These are phyloP conservation scores for Onygenales sp. DNA, from an alignment of 2,329 filamentous ascomycete species.

Conservation along the genomic window DNA sequence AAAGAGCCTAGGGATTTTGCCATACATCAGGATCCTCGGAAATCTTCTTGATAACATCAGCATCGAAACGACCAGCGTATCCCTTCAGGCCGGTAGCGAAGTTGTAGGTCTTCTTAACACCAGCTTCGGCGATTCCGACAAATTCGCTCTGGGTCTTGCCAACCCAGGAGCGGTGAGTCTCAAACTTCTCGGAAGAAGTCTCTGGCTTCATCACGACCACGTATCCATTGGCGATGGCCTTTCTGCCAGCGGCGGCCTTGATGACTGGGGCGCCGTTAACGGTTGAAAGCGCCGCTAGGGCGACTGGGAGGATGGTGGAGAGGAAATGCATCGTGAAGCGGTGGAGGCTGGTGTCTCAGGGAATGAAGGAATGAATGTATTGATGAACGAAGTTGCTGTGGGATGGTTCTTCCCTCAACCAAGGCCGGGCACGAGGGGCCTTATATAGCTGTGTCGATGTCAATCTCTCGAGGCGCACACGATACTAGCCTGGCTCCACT, in stretches of 20 bases:
- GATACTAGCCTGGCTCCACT: not conserved
- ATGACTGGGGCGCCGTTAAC: slow-evolving; percentile 6
- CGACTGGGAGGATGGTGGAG: slow-evolving; percentile 5
- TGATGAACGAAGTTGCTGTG: not conserved
- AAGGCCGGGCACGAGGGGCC: not conserved
- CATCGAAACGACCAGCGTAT: slow-evolving; percentile 4
- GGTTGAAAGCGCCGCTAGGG: slow-evolving; percentile 7
- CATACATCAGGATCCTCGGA: slow-evolving; percentile 3
- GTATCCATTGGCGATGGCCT: slow-evolving; percentile 1
- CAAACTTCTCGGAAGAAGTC: not conserved
- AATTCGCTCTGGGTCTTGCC: not conserved
- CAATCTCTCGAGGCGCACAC: not conserved
- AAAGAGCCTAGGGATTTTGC: not conserved
- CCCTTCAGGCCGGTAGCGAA: not conserved
- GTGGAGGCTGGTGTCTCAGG: not conserved
- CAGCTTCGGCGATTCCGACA: not conserved
- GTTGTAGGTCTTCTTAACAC: not conserved
- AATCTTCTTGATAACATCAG: not conserved
- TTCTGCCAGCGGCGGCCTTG: not conserved
- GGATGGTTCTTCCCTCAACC: not conserved
- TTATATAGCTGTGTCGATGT: not conserved
- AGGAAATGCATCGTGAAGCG: slow-evolving; percentile 9
- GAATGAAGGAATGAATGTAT: not conserved
- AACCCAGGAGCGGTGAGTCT: slow-evolving; percentile 2
- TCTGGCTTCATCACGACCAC: slow-evolving; percentile 2